These are phyloP conservation scores for Lachancea lanzarotensis DNA, from an alignment of 805 yeast species.

Conservation along the genomic window DNA sequence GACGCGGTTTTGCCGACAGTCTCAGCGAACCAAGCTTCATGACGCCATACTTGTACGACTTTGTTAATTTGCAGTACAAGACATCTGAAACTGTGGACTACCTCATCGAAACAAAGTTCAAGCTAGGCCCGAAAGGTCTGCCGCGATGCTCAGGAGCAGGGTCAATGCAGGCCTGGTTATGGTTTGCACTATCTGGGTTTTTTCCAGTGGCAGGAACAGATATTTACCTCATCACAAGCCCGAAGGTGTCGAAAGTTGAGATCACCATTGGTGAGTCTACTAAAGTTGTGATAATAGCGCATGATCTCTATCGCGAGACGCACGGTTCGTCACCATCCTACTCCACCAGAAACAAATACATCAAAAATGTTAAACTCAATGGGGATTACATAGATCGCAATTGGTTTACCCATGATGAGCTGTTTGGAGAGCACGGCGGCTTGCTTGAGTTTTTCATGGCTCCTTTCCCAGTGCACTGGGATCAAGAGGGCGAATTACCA, in stretches of 20 bases:
- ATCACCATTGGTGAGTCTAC: conserved; percentile 25
- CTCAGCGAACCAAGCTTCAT: conserved; percentile 36
- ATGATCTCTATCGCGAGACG: conserved; percentile 15
- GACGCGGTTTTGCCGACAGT: conserved; percentile 29
- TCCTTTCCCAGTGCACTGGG: conserved; percentile 21
- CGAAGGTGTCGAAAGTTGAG: conserved; percentile 25
- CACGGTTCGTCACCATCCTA: background rate
- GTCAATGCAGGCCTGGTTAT: conserved; percentile 36
- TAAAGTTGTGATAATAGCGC: conserved; percentile 22
- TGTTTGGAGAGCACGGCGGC: conserved; percentile 29
- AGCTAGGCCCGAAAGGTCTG: conserved; percentile 26
- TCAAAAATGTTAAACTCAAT: conserved; percentile 29
- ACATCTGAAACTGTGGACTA: conserved; percentile 31
- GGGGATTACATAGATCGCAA: conserved; percentile 26
- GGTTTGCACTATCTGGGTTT: conserved; percentile 32
- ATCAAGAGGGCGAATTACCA: conserved; percentile 21
- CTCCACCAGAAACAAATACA: conserved; percentile 21
- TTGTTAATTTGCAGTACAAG: conserved; percentile 25
- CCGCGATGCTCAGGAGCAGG: conserved; percentile 38
- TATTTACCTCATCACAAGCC: conserved; percentile 31
- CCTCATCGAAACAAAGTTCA: conserved; percentile 24
- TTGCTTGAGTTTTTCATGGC: conserved; percentile 18
- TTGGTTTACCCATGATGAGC: conserved; percentile 32
- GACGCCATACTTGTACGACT: conserved; percentile 34
- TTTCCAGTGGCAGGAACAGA: conserved; percentile 36